Percentiles rank a stretch among this genome's conserved stretches.
These are phyloP conservation scores for Sporothrix dimorphospora DNA, from an alignment of 2,329 filamentous ascomycete species.

Conservation along the genomic window DNA sequence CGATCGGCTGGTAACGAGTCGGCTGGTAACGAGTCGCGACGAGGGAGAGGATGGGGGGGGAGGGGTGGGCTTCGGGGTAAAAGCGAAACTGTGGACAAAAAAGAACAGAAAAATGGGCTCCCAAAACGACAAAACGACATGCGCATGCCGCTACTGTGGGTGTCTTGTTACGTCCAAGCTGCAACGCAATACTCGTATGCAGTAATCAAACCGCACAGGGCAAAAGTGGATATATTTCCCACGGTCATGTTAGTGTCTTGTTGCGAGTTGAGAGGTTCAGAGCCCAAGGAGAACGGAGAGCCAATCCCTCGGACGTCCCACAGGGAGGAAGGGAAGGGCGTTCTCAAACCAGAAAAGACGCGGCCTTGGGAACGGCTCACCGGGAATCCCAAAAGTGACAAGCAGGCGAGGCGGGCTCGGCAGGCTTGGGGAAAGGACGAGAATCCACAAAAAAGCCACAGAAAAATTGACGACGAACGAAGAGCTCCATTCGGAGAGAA, in stretches of 20 bases:
- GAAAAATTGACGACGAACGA: not conserved
- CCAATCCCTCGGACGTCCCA: constrained; percentile 8
- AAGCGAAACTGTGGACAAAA: constrained; percentile 2
- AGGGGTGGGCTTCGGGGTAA: not conserved
- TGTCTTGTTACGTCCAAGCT: not conserved
- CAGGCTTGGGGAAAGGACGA: not conserved
- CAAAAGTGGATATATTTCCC: constrained; percentile 20
- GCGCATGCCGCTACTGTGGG: constrained; percentile 19
- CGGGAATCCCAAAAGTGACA: not conserved
- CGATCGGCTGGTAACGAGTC: constrained; percentile 20
- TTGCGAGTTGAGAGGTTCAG: not conserved
- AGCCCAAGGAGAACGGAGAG: not conserved
- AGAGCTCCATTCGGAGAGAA: constrained; percentile 9
- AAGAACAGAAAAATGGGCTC: not conserved
- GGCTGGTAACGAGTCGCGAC: constrained; percentile 15
- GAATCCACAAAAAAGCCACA: not conserved
- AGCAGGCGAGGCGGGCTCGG: not conserved
- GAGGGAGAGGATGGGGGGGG: not conserved
- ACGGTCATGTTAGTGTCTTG: not conserved
- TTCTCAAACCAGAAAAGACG: not conserved
- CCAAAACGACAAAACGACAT: not conserved
- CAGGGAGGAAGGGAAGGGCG: not conserved
- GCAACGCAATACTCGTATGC: constrained; percentile 13
- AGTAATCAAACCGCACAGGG: constrained; percentile 23
- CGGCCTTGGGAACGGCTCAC: not conserved